A percentile compares a stretch with the other conserved stretches of the same genome.
phyloP scores from a whole-genome alignment of 2,329 filamentous ascomycete species.

The Herpotrichia juniperi region DNA sequence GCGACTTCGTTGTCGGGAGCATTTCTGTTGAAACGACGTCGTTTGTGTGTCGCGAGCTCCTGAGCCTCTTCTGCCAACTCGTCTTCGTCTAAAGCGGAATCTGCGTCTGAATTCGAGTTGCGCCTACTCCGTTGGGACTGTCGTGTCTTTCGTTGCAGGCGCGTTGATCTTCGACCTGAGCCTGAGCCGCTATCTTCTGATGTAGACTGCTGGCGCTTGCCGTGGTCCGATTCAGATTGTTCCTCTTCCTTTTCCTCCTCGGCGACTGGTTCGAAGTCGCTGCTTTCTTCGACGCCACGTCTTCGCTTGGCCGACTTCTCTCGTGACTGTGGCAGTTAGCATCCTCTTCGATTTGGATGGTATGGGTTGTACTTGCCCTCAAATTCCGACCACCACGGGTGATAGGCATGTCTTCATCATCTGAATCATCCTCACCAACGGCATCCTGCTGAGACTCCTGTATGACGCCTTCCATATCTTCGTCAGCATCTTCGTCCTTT shows the following conservation, averaged over 20 bases:
- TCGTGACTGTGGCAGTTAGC: conserved; percentile 32
- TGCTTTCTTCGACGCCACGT: conserved; percentile 60
- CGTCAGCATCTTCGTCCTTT: conserved; percentile 32
- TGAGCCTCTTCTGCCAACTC: conserved; percentile 63
- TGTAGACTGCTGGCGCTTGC: conserved; percentile 47
- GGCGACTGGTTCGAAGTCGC: conserved; percentile 67
- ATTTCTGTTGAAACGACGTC: conserved; percentile 38
- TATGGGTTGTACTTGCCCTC: conserved; percentile 17
- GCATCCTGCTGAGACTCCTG: conserved; percentile 50
- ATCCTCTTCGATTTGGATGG: conserved; percentile 1
- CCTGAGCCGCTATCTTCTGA: conserved; percentile 45
- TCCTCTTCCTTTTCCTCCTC: conserved; percentile 61
- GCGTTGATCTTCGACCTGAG: conserved; percentile 57
- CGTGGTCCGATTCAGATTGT: conserved; percentile 59
- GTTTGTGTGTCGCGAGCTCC: conserved; percentile 61
- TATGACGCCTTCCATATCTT: conserved; percentile 45
- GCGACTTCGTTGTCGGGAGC: conserved; percentile 51
- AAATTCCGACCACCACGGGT: conserved; percentile 52
- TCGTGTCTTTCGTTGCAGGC: conserved; percentile 55
- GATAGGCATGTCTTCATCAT: conserved; percentile 63
- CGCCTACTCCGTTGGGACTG: conserved; percentile 56
- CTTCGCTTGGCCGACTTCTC: conserved; percentile 40
- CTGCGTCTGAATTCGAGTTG: conserved; percentile 51
- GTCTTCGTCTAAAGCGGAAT: conserved; percentile 52
- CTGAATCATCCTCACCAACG: conserved; percentile 47